Conservation (phyloP, 106 monocot species). For the Dioscorea alata region DNA sequence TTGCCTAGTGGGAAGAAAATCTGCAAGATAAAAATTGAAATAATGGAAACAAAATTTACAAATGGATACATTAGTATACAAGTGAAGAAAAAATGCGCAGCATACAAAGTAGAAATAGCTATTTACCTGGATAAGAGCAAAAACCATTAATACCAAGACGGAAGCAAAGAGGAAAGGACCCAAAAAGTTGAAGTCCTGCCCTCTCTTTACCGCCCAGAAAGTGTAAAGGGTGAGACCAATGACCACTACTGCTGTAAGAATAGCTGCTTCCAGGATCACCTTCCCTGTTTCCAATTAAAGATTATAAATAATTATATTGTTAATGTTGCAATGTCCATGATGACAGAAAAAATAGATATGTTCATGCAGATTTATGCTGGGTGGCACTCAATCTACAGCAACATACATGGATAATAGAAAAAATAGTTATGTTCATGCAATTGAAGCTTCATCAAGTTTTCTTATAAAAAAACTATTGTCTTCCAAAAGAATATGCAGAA, state of each 20-base stretch:
- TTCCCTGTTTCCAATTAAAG: conserved; percentile 40
- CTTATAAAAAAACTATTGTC: too few species aligned
- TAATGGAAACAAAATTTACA: neutral
- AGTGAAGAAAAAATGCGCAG: neutral
- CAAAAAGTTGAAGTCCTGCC: conserved; percentile 73
- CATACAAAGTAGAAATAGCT: neutral
- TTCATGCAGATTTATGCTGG: too few species aligned
- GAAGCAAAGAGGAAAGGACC: conserved; percentile 70
- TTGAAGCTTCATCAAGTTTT: too few species aligned
- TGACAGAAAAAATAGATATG: too few species aligned
- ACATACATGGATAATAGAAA: too few species aligned
- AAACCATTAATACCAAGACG: conserved; percentile 59
- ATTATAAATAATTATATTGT: too few species aligned
- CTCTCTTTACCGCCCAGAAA: conserved; percentile 68
- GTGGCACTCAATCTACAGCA: too few species aligned
- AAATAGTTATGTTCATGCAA: too few species aligned
- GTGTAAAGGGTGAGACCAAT: conserved; percentile 79
- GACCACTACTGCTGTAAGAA: conserved; percentile 64
- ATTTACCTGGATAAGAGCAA: conserved; percentile 76
- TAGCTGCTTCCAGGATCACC: conserved; percentile 66
- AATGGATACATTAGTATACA: neutral
- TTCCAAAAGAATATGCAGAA: too few species aligned
- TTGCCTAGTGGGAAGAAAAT: conserved; percentile 71
- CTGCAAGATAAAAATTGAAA: conserved; percentile 14
- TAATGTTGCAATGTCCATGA: too few species aligned